phyloP scores from a whole-genome alignment of 2,329 filamentous ascomycete genomes.

The Didymella glomerata region DNA sequence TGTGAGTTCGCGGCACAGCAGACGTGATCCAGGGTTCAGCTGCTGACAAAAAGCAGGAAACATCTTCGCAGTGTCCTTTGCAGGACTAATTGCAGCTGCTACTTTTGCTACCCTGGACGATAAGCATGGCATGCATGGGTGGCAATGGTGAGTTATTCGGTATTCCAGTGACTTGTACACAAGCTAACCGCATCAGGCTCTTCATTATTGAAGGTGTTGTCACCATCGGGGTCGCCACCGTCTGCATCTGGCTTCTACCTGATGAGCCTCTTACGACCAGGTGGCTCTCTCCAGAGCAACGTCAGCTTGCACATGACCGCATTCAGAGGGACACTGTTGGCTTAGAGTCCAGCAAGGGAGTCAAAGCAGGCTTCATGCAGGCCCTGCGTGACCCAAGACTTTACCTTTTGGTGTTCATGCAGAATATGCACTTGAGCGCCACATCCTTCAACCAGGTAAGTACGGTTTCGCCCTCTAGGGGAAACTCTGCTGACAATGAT shows the following conservation, averaged over 20 bases:
- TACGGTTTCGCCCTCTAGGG: not conserved
- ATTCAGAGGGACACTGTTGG: slow-evolving; percentile 59
- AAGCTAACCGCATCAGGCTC: slow-evolving; percentile 9
- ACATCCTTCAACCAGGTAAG: slow-evolving; percentile 55
- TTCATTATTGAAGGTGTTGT: slow-evolving; percentile 40
- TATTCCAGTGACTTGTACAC: not conserved
- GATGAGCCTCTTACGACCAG: slow-evolving; percentile 48
- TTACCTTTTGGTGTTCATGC: slow-evolving; percentile 64
- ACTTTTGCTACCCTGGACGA: slow-evolving; percentile 29
- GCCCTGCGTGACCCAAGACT: slow-evolving; percentile 60
- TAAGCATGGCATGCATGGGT: slow-evolving; percentile 29
- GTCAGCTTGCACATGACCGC: slow-evolving; percentile 45
- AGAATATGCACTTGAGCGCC: slow-evolving; percentile 61
- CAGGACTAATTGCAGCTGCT: slow-evolving; percentile 29
- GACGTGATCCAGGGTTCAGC: too few species aligned
- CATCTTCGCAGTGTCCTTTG: slow-evolving; percentile 28
- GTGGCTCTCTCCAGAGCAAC: slow-evolving; percentile 58
- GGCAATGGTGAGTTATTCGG: slow-evolving; percentile 21
- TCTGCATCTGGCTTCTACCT: slow-evolving; percentile 52
- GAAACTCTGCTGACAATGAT: not conserved
- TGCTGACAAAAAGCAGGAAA: slow-evolving; percentile 6
- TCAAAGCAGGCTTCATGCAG: slow-evolving; percentile 60
- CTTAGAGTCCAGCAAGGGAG: slow-evolving; percentile 53
- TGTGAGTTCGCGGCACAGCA: too few species aligned
- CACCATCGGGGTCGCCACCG: slow-evolving; percentile 40